phyloP scores from a whole-genome alignment of 2,329 filamentous ascomycete genomes.

The Ophiostoma montium region DNA sequence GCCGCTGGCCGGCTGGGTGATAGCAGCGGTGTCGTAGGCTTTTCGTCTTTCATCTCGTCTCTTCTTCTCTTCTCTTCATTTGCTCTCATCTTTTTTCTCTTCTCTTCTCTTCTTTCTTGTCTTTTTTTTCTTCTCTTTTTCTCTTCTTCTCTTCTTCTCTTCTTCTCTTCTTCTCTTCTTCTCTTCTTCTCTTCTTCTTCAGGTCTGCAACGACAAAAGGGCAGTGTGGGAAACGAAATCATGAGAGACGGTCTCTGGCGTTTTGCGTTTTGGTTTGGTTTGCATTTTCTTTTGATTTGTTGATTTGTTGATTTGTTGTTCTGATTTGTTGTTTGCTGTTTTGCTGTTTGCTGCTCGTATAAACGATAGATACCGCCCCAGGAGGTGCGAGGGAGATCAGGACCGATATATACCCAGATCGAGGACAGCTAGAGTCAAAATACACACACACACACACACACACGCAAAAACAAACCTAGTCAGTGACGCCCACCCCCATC shows the following conservation, averaged over 20 bases:
- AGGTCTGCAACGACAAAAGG: too few relatives aligned
- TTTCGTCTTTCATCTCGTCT: too few relatives aligned
- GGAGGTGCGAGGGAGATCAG: not conserved
- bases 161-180: not conserved
- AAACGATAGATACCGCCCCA: not conserved
- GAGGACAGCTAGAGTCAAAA: not conserved
- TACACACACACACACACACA: not conserved
- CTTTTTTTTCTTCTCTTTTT: not conserved
- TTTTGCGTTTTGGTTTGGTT: not conserved
- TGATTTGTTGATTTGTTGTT: too few relatives aligned
- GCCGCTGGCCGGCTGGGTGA: conserved; percentile 27
- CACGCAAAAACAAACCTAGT: not conserved
- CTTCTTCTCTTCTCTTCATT: too few relatives aligned
- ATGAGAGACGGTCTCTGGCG: not conserved
- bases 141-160: not conserved
- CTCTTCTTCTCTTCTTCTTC: not conserved
- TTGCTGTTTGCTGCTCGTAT: not conserved
- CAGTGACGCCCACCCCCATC: not conserved
- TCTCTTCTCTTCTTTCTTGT: not conserved
- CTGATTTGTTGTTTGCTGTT: too few relatives aligned
- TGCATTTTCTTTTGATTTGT: not conserved
- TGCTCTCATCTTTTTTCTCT: not conserved
- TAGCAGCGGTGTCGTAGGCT: conserved; percentile 18
- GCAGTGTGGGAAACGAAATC: not conserved
- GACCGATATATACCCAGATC: conserved; percentile 1